Percentiles rank a stretch among this genome's conserved stretches.
phyloP scores from a whole-genome alignment of 164 flowering plant species.

The Vitis cinerea region DNA sequence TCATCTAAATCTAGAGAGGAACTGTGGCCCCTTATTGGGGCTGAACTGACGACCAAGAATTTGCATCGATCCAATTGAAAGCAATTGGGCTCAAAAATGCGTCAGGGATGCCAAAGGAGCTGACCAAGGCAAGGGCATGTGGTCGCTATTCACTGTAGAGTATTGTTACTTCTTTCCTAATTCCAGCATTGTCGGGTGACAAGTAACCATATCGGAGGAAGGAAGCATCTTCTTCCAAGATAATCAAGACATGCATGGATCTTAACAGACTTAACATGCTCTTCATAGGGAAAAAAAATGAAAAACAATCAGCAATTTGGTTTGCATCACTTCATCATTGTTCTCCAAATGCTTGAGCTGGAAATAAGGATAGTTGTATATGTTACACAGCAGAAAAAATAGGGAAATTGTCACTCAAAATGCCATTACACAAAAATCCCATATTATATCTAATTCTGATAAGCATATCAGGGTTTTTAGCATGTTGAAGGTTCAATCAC shows the following conservation, averaged over 20 bases:
- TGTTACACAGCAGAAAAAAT: too few relatives aligned
- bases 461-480: too few relatives aligned
- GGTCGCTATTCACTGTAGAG: constrained; percentile 82
- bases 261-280: constrained; percentile 64
- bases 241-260: constrained; percentile 67
- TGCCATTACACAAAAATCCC: too few relatives aligned
- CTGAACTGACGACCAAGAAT: constrained; percentile 69
- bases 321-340: background rate
- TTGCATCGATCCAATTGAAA: constrained; percentile 82
- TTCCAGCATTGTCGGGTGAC: constrained; percentile 59
- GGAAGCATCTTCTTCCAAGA: constrained; percentile 80
- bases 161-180: constrained; percentile 70
- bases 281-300: constrained; percentile 33
- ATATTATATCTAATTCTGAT: too few relatives aligned
- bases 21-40: constrained; percentile 6
- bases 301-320: background rate
- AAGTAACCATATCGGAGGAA: constrained; percentile 85
- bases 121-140: constrained; percentile 80
- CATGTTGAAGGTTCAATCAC: too few relatives aligned
- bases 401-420: too few relatives aligned
- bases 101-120: constrained; percentile 89
- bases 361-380: too few relatives aligned
- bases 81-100: constrained; percentile 84
- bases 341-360: too few relatives aligned
- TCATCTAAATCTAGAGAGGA: background rate